Base-by-base conservation (phyloP, 2,329 filamentous ascomycete genomes). In the Fusarium subglutinans region DNA sequence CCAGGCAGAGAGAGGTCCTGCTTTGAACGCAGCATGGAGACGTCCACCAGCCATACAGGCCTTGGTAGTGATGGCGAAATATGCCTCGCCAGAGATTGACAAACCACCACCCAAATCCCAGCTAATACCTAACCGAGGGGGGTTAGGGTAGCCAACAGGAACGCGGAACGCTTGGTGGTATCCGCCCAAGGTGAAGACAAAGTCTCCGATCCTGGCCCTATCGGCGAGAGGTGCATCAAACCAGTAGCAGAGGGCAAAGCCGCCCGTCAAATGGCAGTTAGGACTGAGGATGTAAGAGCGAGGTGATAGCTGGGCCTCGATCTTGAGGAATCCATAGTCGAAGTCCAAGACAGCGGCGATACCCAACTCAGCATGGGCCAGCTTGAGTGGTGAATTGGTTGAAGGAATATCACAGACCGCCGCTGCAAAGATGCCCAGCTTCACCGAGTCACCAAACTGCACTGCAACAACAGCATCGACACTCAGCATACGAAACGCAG, bases 51-150 rank as follows among this genome's bases (percentile, higher is more conserved):
- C 84, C 85, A 87, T 87, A 69, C 80, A 82, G 0, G 66, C 75
- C 56, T 85, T 85, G 11, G 84, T 83, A 0, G 84, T 87, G 35
- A 87, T 82, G 37, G 84, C 85, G 55, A 86, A 86, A 76, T 86
- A 87, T 2, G 84, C 82, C 60, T 85, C 66, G 3, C 85, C 85
- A 8, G 69, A 69, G 51, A 87, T 81, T 3, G 57, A 77, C 30
- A 86, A 69, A 1, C 61, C 67, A 13, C 63, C 61, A 24, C 78
- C 78, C 17, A 83, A 66, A 6, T 61, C 57, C 82, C 83, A 86
- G 62, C 67, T 77, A 58, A 86, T 84, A 13, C 76, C 81, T 0
- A 87, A 75, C 2, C 85, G 80, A 9, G 79, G 76, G 0, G 83
- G 82, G 5, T 76, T 76, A 1, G 85, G 85, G 53, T 83, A 87